Percentiles rank a stretch among this genome's conserved stretches.
Conservation (phyloP, 345 rosid genomes). For the Lepidium didymum region DNA sequence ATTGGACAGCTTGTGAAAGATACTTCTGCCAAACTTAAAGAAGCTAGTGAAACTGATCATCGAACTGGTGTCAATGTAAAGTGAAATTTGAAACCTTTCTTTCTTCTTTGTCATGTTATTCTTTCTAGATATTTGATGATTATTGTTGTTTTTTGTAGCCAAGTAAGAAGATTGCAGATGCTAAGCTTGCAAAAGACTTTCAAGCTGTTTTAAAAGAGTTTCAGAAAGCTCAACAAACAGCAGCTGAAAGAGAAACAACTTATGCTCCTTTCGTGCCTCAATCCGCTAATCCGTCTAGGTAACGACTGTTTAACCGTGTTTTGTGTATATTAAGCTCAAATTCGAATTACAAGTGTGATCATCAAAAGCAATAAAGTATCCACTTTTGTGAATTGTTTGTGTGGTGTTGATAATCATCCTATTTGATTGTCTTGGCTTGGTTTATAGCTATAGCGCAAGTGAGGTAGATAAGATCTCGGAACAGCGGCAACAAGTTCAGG, state of each 20-base stretch:
- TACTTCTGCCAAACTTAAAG: constrained; percentile 88
- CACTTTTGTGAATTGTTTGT: not conserved
- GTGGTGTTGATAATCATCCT: not conserved
- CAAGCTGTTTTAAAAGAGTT: constrained; percentile 92
- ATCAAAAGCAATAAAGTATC: not conserved
- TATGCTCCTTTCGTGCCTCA: constrained; percentile 50
- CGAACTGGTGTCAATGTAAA: constrained; percentile 54
- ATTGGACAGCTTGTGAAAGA: constrained; percentile 93
- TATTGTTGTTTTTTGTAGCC: constrained; percentile 37
- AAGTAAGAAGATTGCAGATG: constrained; percentile 90
- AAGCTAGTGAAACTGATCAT: constrained; percentile 89
- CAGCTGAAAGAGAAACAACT: constrained; percentile 92
- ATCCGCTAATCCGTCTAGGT: constrained; percentile 31
- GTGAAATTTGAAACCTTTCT: constrained; percentile 5
- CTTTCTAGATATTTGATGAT: not conserved
- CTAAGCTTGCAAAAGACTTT: constrained; percentile 97
- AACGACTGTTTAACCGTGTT: not conserved
- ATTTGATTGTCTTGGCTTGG: not conserved
- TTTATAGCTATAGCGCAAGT: constrained; percentile 28
- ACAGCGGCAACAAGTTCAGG: constrained; percentile 29
- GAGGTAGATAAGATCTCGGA: constrained; percentile 20
- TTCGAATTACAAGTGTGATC: not conserved
- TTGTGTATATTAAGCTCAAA: not conserved
- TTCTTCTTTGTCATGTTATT: not conserved
- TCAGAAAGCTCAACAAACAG: constrained; percentile 93